phyloP scores from a whole-genome alignment of 345 rosid species.

The Ailanthus altissimus region DNA sequence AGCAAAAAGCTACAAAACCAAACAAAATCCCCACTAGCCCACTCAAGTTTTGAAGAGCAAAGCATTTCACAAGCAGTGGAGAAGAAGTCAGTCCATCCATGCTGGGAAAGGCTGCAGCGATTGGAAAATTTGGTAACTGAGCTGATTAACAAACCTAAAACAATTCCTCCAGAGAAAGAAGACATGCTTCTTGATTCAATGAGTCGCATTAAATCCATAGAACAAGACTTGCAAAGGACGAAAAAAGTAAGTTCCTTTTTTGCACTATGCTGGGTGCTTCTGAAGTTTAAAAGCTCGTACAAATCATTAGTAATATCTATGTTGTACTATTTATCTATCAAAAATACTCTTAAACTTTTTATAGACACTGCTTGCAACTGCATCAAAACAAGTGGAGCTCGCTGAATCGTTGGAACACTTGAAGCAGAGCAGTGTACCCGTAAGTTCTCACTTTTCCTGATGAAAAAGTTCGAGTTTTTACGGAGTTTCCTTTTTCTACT shows the following conservation, averaged over 20 bases:
- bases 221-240: constrained; percentile 86
- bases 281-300: neutral
- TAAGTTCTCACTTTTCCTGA: constrained; percentile 35
- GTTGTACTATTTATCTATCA: neutral
- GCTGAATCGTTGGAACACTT: constrained; percentile 76
- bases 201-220: constrained; percentile 78
- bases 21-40: constrained; percentile 32
- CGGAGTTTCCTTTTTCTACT: neutral
- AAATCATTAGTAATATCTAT: neutral
- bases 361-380: constrained; percentile 85
- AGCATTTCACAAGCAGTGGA: constrained; percentile 39
- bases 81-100: constrained; percentile 58
- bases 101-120: constrained; percentile 81
- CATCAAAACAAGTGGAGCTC: constrained; percentile 90
- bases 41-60: constrained; percentile 38
- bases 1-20: constrained; percentile 43
- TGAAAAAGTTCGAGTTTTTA: neutral
- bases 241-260: constrained; percentile 54
- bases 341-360: constrained; percentile 17
- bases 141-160: constrained; percentile 58
- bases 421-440: constrained; percentile 50
- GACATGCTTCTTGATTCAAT: constrained; percentile 78
- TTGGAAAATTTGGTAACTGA: constrained; percentile 74
- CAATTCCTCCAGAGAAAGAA: constrained; percentile 89
- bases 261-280: neutral